Conservation (phyloP, 2,329 filamentous ascomycete genomes). For the Dryadomyces sulphureus region DNA sequence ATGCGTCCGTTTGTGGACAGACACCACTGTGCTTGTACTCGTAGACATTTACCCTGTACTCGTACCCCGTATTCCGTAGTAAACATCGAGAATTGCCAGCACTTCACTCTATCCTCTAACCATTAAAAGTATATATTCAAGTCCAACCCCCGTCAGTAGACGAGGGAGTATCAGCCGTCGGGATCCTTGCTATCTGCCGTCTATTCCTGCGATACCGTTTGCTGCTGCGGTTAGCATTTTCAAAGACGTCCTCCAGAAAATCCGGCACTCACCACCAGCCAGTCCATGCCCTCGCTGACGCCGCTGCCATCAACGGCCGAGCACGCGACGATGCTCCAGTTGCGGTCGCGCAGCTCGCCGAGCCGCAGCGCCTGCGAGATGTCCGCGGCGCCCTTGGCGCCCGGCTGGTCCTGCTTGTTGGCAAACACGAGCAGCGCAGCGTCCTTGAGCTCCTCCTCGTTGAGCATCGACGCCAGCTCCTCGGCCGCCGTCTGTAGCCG, state of each 20-base stretch:
- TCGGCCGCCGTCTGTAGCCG: slow-evolving; percentile 83
- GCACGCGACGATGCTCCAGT: slow-evolving; percentile 98
- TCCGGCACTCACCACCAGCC: slow-evolving; percentile 61
- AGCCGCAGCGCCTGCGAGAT: slow-evolving; percentile 87
- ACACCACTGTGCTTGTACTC: too few species aligned
- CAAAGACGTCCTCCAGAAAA: not conserved
- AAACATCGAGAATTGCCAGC: too few species aligned
- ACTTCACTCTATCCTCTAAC: too few species aligned
- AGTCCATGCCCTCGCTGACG: slow-evolving; percentile 97
- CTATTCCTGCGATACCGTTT: slow-evolving; percentile 27
- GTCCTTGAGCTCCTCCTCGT: slow-evolving; percentile 91
- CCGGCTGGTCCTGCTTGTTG: slow-evolving; percentile 98
- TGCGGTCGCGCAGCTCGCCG: slow-evolving; percentile 83
- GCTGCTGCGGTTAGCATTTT: slow-evolving; percentile 13
- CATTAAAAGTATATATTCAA: too few species aligned
- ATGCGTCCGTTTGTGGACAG: too few species aligned
- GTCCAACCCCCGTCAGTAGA: too few species aligned
- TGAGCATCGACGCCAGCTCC: slow-evolving; percentile 87
- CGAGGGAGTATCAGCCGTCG: too few species aligned
- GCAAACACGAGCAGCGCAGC: slow-evolving; percentile 88
- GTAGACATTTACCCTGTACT: too few species aligned
- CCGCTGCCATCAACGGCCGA: slow-evolving; percentile 91
- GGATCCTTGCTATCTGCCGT: too few species aligned
- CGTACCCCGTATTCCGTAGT: too few species aligned
- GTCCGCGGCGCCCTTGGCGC: slow-evolving; percentile 89